phyloP scores from a whole-genome alignment of 192 early-diverging fungal genomes.

The Helicostylum pulchrum region DNA sequence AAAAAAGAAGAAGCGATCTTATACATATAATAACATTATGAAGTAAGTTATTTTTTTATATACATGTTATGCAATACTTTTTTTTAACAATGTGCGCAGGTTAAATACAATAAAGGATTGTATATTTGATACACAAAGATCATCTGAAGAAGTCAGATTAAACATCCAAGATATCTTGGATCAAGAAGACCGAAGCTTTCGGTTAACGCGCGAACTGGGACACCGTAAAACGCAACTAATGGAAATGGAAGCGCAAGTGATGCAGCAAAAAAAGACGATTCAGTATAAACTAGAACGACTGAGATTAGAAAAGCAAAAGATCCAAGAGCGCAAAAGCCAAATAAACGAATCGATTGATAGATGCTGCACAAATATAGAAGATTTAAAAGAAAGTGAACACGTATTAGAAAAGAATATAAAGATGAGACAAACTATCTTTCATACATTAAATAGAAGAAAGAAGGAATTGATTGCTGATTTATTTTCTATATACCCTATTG shows the following conservation, averaged over 20 bases:
- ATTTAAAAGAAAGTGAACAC: slow-evolving; percentile 23
- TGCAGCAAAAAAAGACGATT: slow-evolving; percentile 12
- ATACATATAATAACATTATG: slow-evolving; percentile 51
- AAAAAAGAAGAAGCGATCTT: slow-evolving; percentile 45
- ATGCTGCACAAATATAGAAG: not conserved
- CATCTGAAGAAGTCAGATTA: slow-evolving; percentile 25
- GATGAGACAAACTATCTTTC: slow-evolving; percentile 25
- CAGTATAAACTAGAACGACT: not conserved
- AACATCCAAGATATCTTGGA: slow-evolving; percentile 22
- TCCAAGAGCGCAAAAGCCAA: not conserved
- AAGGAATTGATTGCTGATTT: slow-evolving; percentile 56
- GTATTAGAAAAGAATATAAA: slow-evolving; percentile 24
- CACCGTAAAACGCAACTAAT: not conserved
- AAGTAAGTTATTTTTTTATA: slow-evolving; percentile 25
- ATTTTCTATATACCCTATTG: slow-evolving; percentile 58
- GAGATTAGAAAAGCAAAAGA: not conserved
- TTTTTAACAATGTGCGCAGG: slow-evolving; percentile 6
- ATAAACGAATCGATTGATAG: slow-evolving; percentile 9
- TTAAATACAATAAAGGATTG: slow-evolving; percentile 34
- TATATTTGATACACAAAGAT: slow-evolving; percentile 33
- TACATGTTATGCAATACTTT: not conserved
- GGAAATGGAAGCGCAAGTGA: slow-evolving; percentile 4
- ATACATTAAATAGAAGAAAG: slow-evolving; percentile 33
- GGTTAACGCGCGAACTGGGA: not conserved
- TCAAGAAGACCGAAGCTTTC: slow-evolving; percentile 10